Conservation (phyloP, 805 yeast genomes). For the Candida endomychidarum region DNA sequence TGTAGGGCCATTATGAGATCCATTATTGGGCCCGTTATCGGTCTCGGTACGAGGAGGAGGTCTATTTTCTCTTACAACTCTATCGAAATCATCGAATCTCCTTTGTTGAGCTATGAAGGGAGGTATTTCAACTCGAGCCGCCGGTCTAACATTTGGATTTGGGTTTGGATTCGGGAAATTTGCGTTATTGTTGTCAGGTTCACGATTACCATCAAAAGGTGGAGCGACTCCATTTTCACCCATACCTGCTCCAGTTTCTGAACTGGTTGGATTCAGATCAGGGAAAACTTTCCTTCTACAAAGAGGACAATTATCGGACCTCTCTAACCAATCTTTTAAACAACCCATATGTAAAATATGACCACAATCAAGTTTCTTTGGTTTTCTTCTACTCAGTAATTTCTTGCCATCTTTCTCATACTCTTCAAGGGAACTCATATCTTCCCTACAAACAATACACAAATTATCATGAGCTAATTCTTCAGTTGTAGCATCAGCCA, state of each 20-base stretch:
- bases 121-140: constrained; percentile 2
- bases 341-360: constrained; percentile 91
- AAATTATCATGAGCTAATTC: constrained; percentile 59
- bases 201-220: too few species aligned
- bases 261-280: too few species aligned
- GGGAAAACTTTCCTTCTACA: constrained; percentile 70
- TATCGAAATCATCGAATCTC: constrained; percentile 14
- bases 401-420: constrained; percentile 26
- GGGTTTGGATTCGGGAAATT: too few species aligned
- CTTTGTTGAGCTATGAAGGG: background rate
- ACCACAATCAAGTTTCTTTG: constrained; percentile 79
- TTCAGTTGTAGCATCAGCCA: constrained; percentile 59
- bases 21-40: too few species aligned
- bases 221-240: too few species aligned
- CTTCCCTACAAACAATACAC: constrained; percentile 92
- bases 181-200: too few species aligned
- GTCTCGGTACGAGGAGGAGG: too few species aligned
- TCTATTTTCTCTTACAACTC: constrained; percentile 5
- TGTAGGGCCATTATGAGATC: too few species aligned
- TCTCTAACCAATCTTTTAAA: constrained; percentile 86
- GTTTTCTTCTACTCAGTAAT: constrained; percentile 44
- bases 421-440: constrained; percentile 56
- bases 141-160: too few species aligned
- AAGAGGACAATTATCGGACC: constrained; percentile 91
- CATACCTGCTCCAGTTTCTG: too few species aligned